These are phyloP conservation scores for Gossypium arboreum DNA, from an alignment of 345 rosid genomes.

Conservation along the genomic window DNA sequence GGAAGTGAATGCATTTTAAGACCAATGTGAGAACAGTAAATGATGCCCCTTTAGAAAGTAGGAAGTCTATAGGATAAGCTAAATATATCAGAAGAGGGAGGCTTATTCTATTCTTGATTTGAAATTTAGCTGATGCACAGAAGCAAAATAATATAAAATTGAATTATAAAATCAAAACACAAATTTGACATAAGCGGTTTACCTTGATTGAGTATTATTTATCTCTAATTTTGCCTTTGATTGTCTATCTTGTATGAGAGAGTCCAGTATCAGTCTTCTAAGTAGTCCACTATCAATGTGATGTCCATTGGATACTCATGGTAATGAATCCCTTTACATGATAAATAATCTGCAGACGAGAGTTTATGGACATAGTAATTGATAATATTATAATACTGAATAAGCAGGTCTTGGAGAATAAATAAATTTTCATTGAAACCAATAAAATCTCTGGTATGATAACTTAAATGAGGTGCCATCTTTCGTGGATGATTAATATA, in stretches of 20 bases:
- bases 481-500: neutral
- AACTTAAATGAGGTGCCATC: slow-evolving; percentile 1
- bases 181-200: neutral
- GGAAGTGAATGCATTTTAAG: neutral
- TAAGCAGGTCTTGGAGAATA: neutral
- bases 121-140: neutral
- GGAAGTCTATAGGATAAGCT: neutral
- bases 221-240: neutral
- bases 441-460: neutral
- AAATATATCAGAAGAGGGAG: neutral
- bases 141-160: neutral
- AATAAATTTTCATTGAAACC: slow-evolving; percentile 1
- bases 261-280: neutral
- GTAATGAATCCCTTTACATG: neutral
- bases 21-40: neutral
- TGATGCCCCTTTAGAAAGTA: neutral
- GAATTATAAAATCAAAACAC: neutral
- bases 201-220: neutral
- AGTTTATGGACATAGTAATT: neutral
- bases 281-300: neutral
- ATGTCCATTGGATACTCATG: neutral
- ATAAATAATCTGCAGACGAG: neutral
- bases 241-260: neutral
- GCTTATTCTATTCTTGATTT: neutral
- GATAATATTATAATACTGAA: neutral